Percentiles rank a stretch among this genome's conserved stretches.
phyloP scores from a whole-genome alignment of 805 yeast genomes.

The Ascoidea tarda region DNA sequence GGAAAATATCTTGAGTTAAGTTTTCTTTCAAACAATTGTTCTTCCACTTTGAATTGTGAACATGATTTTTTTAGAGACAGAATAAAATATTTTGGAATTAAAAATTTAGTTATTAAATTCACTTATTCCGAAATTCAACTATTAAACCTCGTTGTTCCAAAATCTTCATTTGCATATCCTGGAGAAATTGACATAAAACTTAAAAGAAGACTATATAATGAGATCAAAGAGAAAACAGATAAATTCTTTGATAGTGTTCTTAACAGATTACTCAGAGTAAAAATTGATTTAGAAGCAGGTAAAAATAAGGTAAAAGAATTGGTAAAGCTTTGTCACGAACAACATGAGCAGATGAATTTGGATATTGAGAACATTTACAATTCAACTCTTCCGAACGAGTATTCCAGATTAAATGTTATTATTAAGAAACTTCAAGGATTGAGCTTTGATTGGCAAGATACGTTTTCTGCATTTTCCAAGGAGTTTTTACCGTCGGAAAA shows the following conservation, averaged over 20 bases:
- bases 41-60: conserved; percentile 51
- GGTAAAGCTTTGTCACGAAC: conserved; percentile 35
- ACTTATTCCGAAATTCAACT: conserved; percentile 65
- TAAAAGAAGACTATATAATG: conserved; percentile 47
- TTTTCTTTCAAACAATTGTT: conserved; percentile 55
- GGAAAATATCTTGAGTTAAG: conserved; percentile 84
- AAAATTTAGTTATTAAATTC: conserved; percentile 64
- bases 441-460: conserved; percentile 80
- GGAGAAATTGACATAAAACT: conserved; percentile 55
- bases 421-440: conserved; percentile 63
- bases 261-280: conserved; percentile 62
- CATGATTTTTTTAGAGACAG: conserved; percentile 80
- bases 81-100: conserved; percentile 70
- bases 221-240: conserved; percentile 36
- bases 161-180: conserved; percentile 54
- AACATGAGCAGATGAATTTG: conserved; percentile 29
- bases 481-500: conserved; percentile 79
- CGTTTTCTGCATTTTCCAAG: conserved; percentile 67
- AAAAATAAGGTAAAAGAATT: conserved; percentile 41
- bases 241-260: conserved; percentile 61
- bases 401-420: conserved; percentile 55
- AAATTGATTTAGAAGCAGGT: conserved; percentile 53
- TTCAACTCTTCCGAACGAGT: conserved; percentile 44
- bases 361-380: conserved; percentile 39
- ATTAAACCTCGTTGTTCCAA: conserved; percentile 71